Conservation (phyloP, 192 early-diverging fungal genomes). For the Linnemannia zychae region DNA sequence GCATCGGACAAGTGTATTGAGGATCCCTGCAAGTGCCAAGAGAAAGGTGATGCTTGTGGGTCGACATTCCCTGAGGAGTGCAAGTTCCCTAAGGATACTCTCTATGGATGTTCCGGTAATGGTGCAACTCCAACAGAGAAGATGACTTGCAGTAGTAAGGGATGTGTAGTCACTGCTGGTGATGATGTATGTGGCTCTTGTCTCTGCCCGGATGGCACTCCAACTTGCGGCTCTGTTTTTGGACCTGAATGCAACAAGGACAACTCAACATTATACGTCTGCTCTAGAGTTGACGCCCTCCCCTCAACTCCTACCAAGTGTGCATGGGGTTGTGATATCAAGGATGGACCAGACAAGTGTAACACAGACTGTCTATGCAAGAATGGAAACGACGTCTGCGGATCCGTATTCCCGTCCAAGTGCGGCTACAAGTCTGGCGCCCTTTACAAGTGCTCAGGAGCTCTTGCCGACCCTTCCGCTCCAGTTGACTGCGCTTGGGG, state of each 20-base stretch:
- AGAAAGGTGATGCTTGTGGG: not conserved
- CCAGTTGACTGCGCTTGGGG: constrained; percentile 7
- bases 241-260: not conserved
- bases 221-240: not conserved
- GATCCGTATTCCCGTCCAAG: not conserved
- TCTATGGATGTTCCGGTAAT: not conserved
- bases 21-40: constrained; percentile 20
- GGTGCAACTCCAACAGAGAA: not conserved
- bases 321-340: constrained; percentile 10
- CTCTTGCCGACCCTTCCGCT: not conserved
- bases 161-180: not conserved
- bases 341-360: constrained; percentile 2
- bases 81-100: not conserved
- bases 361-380: constrained; percentile 4
- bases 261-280: not conserved
- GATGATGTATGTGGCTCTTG: not conserved
- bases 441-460: constrained; percentile 3
- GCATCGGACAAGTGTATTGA: not conserved
- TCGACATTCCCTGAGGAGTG: not conserved
- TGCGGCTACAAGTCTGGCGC: not conserved
- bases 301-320: not conserved
- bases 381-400: not conserved
- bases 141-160: constrained; percentile 1
- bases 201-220: not conserved
- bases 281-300: not conserved